Base-by-base conservation (phyloP, 306 rosid genomes). In the Trifolium repens region DNA sequence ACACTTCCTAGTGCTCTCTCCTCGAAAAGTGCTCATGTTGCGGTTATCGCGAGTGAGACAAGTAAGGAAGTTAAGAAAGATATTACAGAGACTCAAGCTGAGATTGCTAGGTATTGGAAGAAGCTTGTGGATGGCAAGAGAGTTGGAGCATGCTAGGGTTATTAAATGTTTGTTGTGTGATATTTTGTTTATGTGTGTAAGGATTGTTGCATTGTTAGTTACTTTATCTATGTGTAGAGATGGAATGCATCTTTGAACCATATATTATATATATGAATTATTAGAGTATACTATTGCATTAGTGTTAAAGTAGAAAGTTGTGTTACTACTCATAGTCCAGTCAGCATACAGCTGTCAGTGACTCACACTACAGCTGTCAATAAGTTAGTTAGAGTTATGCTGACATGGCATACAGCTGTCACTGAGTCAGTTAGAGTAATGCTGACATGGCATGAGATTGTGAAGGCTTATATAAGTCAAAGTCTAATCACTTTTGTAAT, bases 111-210 rank as follows among this genome's bases (percentile, higher is more conserved):
- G 69, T 54, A 77, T 15, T 94, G 96, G 98, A 91, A 74, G 93
- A 6, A 69, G 59, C 24, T 81, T 78, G 85, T 85, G 43, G 82
- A 77, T 9, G 59, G 73, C 14, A 91, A 68, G 89, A 94, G 39
- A 83, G 80, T 81, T 71, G 96, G 97, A 47, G 82, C 71, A 12
- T 94, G 98, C 81, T 94, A 88, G 79, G 62, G 26, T 71, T 64
- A 8, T 40, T 30, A 58, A 40, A 72, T 57, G 24, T 62, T 16
- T 63, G 70, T 55, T 22, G 63, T 9, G 62, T 39, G 42, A 39
- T 39, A 39, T 39, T 39, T 39, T 39, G 42, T 39, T 53, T 19
- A 53, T 78, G 69, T 26, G 53, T 58, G 69, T 43, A 9, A 32
- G 57, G 44, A 52, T 75, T 75, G 69, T 66, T 34, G 2, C 22